Evolutionary conservation across 306 rosid genomes (phyloP).

Genomic region (Quercus alba): DNA sequence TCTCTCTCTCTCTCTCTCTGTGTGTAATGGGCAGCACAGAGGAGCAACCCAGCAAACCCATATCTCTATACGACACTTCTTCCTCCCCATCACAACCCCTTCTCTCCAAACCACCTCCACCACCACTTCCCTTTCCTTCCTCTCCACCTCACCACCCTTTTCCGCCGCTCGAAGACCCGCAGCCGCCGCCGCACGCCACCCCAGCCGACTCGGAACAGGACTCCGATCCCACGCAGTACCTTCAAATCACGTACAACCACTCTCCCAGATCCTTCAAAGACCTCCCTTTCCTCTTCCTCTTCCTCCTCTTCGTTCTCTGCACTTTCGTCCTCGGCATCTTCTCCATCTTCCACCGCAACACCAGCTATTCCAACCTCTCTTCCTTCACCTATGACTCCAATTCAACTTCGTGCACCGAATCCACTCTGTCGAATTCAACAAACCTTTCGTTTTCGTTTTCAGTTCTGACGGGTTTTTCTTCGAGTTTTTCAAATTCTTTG

Average conservation of each 20-base stretch:
- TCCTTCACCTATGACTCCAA: conserved; percentile 48
- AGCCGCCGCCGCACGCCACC: conserved; percentile 3
- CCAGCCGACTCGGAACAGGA: conserved; percentile 39
- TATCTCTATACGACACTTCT: conserved; percentile 29
- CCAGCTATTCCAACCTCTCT: conserved; percentile 40
- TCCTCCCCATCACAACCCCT: conserved; percentile 55
- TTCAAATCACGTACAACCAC: conserved; percentile 71
- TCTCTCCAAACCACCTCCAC: conserved; percentile 36
- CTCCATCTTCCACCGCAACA: conserved; percentile 55
- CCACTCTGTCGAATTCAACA: not conserved
- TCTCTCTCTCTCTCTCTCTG: not conserved
- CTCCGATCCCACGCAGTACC: conserved; percentile 56
- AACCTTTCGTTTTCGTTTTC: not conserved
- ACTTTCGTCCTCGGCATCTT: conserved; percentile 78
- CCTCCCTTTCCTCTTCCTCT: conserved; percentile 65
- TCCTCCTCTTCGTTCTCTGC: conserved; percentile 54
- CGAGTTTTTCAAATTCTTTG: conserved; percentile 38
- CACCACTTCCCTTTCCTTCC: conserved; percentile 1
- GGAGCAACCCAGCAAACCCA: conserved; percentile 40
- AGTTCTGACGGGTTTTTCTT: conserved; percentile 17
- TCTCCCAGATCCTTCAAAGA: conserved; percentile 69
- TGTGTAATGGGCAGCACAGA: conserved; percentile 48
- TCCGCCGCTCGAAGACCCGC: conserved; percentile 33
- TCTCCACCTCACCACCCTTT: not conserved
- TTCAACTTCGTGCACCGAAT: conserved; percentile 53